A percentile compares a stretch with the other conserved stretches of the same genome.
Conservation (phyloP, 768 basidiomycete species). For the Saitozyma sp. region DNA sequence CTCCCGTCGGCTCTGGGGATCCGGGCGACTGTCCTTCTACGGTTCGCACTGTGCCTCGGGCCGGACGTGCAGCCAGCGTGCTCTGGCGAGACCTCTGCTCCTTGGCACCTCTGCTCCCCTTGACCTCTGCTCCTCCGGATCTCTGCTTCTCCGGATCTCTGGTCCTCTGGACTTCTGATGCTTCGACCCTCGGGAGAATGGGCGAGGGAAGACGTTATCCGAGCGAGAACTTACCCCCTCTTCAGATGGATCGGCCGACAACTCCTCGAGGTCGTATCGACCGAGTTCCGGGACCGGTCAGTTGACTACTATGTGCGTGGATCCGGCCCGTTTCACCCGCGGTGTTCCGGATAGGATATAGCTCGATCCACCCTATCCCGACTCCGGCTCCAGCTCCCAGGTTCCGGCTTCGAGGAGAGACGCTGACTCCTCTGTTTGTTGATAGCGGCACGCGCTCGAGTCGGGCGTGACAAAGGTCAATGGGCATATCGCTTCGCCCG, state of each 20-base stretch:
- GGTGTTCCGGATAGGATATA: background rate
- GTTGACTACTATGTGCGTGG: slow-evolving; percentile 90
- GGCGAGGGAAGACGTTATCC: background rate
- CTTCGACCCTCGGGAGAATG: no score
- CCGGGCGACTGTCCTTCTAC: no score
- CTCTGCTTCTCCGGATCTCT: no score
- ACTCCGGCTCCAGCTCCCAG: no score
- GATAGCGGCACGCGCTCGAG: slow-evolving; percentile 69
- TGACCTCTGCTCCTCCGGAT: no score
- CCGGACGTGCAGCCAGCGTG: no score
- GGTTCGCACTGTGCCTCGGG: no score
- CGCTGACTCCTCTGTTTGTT: background rate
- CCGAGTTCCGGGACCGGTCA: slow-evolving; percentile 88
- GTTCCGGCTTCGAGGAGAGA: background rate
- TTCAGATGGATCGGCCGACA: slow-evolving; percentile 74
- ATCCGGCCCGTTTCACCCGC: background rate
- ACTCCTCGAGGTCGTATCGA: slow-evolving; percentile 85
- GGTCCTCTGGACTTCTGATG: no score
- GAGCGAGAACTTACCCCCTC: background rate
- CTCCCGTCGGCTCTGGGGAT: background rate
- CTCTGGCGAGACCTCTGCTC: no score
- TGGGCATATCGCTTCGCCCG: slow-evolving; percentile 76
- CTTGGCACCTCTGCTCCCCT: no score
- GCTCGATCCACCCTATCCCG: no score
- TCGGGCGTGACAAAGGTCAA: slow-evolving; percentile 95